Base-by-base conservation (phyloP, 768 basidiomycete species). In the Leccinum fibrillosum region DNA sequence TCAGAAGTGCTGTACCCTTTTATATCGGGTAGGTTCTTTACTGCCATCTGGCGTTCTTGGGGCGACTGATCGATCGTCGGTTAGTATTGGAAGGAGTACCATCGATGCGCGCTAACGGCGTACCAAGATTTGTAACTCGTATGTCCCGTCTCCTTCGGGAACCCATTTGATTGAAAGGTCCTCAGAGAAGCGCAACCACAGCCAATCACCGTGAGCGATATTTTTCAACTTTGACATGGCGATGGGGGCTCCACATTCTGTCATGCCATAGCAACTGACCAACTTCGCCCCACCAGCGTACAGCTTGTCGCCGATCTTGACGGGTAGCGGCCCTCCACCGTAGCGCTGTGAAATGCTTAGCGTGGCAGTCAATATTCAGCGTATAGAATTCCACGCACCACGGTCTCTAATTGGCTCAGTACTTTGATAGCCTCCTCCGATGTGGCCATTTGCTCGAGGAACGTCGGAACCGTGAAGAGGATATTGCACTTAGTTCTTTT, bases 1-100 rank as follows among this genome's bases (percentile, higher is more conserved):
- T 82, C 82, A 1, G 70, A 65, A 1, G 79, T 80, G 2, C 77
- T 70, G 49, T 79, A 81, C 11, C 75, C 78, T 21, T 69, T 66
- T 17, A 63, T 61, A 2, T 78, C 81, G 1, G 74, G 62, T 2
- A 77, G 52, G 60, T 82, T 82, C 48, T 72, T 57, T 10, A 71
- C 44, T 0, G 66, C 60, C 49, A 63, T 55, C 12, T 32, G 21
- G 23, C 49, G 53, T 2, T 13, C 0, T 15, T 54, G 49, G 3
- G 57, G 56, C 9, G 58, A 19, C 58, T 58, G 11, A 11, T 12
- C 12, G 2, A 4, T 8, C 37, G 37, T 39, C 17, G 37, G 37
- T 39, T 39, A 17, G 5, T 1, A 13, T 5, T 26, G 58, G 19
- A 56, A 59, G 12, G 0, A 15, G 49, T 17, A 39, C 4, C 2